Base-by-base conservation (phyloP, 2,329 filamentous ascomycete genomes). In the Fusarium guadeloupense region DNA sequence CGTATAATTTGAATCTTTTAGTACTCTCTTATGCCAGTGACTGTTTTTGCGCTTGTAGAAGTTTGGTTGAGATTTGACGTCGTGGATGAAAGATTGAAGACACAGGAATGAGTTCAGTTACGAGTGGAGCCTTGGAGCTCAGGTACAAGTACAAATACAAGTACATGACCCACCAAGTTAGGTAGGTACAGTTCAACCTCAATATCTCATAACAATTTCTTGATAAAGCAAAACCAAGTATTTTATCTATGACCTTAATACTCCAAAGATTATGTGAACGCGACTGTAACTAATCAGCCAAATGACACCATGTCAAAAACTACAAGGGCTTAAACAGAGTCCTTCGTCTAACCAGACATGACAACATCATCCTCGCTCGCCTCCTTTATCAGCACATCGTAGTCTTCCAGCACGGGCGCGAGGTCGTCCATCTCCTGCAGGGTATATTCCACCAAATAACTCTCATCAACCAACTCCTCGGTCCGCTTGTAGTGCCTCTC, bases 401-500 rank as follows among this genome's bases (percentile, higher is more conserved):
- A 74, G 7, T 71, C 71, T 28, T 74, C 75, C 48, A 78, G 58
- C 38, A 76, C 69, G 8, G 83, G 82, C 34, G 80, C 81, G 59
- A 89, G 82, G 73, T 83, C 90, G 71, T 96, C 93, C 93, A 98
- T 98, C 79, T 97, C 91, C 70, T 89, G 85, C 61, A 98, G 80
- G 61, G 94, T 96, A 83, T 96, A 98, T 76, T 97, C 92, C 34
- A 98, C 85, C 69, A 99, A 77, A 77, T 93, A 98, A 72, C 93
- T 96, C 80, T 98, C 95, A 73, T 98, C 94, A 34, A 93, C 87
- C 68, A 97, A 79, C 71, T 96, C 94, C 74, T 97, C 93, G 67
- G 95, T 84, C 49, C 94, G 85, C 75, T 89, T 90, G 75, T 96
- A 97, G 75, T 99, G 95, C 64, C 93, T 85, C 76, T 98, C 93